phyloP scores from a whole-genome alignment of 164 flowering plant genomes.

The Stephania cephalantha region DNA sequence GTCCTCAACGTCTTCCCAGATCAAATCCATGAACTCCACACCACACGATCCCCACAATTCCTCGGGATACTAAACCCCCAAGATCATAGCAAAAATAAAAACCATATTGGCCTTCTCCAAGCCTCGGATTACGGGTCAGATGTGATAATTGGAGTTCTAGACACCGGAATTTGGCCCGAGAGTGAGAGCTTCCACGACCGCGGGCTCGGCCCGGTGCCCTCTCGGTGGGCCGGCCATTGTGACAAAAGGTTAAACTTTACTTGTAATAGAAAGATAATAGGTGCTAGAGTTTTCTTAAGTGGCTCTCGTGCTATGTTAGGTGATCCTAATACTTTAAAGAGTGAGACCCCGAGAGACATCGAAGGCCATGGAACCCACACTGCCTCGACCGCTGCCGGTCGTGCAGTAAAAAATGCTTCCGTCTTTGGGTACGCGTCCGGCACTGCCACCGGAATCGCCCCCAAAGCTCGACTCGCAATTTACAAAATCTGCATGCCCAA shows the following conservation, averaged over 20 bases:
- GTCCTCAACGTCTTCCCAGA: constrained; percentile 35
- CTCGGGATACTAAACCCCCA: constrained; percentile 22
- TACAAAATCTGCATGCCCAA: constrained; percentile 44
- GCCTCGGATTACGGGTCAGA: constrained; percentile 43
- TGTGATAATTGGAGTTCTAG: constrained; percentile 43
- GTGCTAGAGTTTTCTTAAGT: constrained; percentile 30
- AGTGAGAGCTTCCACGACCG: constrained; percentile 41
- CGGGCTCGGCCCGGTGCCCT: constrained; percentile 39
- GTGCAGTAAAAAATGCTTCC: constrained; percentile 24
- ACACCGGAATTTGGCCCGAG: constrained; percentile 59
- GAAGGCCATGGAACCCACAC: constrained; percentile 64
- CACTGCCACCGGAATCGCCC: constrained; percentile 45
- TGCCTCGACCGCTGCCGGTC: constrained; percentile 54
- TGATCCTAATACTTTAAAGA: not conserved
- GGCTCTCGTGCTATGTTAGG: not conserved
- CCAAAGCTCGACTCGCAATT: constrained; percentile 47
- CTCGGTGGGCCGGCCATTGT: constrained; percentile 47
- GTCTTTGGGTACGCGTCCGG: constrained; percentile 40
- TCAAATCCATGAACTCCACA: constrained; percentile 29
- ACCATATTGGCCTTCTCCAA: constrained; percentile 7
- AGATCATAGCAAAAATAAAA: constrained; percentile 1
- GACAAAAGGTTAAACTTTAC: constrained; percentile 26
- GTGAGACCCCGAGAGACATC: constrained; percentile 25
- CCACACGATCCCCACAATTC: constrained; percentile 43
- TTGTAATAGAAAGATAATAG: constrained; percentile 48